Percentiles rank a stretch among this genome's conserved stretches.
These are phyloP conservation scores for Pseudoturritis turrita DNA, from an alignment of 345 rosid species.

Conservation along the genomic window DNA sequence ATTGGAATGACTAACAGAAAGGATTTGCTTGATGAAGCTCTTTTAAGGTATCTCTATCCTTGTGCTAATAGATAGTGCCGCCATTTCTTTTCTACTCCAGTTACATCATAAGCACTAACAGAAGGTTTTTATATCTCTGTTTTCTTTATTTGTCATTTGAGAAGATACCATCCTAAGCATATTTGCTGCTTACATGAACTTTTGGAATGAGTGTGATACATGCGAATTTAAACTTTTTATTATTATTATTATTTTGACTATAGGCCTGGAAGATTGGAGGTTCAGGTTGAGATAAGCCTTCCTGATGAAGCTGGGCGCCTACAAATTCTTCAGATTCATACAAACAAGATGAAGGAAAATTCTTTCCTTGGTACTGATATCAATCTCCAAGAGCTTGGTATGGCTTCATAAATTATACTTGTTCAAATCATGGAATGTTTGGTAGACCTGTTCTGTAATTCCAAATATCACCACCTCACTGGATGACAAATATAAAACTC, in stretches of 20 bases:
- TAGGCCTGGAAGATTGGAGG: conserved; percentile 98
- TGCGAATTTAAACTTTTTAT: background rate
- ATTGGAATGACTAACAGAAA: conserved; percentile 99
- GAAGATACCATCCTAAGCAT: background rate
- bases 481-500: background rate
- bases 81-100: background rate
- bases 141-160: background rate
- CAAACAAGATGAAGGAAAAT: conserved; percentile 96
- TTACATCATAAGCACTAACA: background rate
- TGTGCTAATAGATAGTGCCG: background rate
- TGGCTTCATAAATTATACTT: conserved; percentile 12
- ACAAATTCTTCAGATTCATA: conserved; percentile 96
- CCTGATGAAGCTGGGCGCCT: conserved; percentile 97
- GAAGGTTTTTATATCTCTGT: background rate
- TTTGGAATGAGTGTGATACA: background rate
- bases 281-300: conserved; percentile 99
- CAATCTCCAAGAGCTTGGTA: conserved; percentile 88
- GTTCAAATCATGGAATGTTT: background rate
- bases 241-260: conserved; percentile 13
- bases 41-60: conserved; percentile 60
- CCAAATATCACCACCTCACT: background rate
- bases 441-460: conserved; percentile 1
- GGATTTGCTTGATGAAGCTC: conserved; percentile 99
- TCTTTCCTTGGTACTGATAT: conserved; percentile 91
- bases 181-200: background rate